Evolutionary conservation across 2,329 filamentous ascomycete genomes (phyloP).

Genomic region (Cladosporium sp.): DNA sequence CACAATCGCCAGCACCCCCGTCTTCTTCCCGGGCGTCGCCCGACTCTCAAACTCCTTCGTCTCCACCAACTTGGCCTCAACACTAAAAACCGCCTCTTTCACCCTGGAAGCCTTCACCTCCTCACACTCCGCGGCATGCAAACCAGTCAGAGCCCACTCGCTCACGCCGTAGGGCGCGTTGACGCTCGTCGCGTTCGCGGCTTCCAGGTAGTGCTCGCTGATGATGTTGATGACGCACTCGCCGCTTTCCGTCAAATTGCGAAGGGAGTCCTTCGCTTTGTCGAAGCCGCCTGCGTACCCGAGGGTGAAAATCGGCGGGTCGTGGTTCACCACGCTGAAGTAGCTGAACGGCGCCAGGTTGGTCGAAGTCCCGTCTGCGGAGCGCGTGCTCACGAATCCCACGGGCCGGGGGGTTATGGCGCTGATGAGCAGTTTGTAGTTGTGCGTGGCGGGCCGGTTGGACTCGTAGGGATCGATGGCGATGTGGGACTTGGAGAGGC

Average conservation of each 20-base stretch:
- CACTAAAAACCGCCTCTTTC: slow-evolving; percentile 74
- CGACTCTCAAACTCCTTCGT: slow-evolving; percentile 73
- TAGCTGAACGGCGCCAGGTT: slow-evolving; percentile 90
- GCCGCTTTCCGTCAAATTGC: slow-evolving; percentile 64
- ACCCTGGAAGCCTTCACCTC: slow-evolving; percentile 70
- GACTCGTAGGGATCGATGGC: slow-evolving; percentile 76
- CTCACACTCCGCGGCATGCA: slow-evolving; percentile 64
- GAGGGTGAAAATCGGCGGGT: slow-evolving; percentile 77
- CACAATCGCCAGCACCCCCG: slow-evolving; percentile 68
- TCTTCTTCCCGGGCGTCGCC: slow-evolving; percentile 66
- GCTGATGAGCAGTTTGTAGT: slow-evolving; percentile 91
- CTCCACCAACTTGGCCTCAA: slow-evolving; percentile 76
- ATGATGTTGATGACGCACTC: slow-evolving; percentile 85
- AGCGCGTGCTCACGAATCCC: slow-evolving; percentile 57
- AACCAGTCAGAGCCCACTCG: slow-evolving; percentile 75
- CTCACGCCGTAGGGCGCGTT: slow-evolving; percentile 72
- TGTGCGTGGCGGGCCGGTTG: slow-evolving; percentile 63
- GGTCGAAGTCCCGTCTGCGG: slow-evolving; percentile 57
- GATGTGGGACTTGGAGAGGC: slow-evolving; percentile 58
- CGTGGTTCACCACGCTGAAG: slow-evolving; percentile 77
- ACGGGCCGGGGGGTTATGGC: slow-evolving; percentile 80
- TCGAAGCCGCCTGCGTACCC: slow-evolving; percentile 56
- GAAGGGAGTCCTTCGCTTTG: slow-evolving; percentile 71
- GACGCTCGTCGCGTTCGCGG: slow-evolving; percentile 75
- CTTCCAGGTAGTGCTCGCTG: slow-evolving; percentile 77